phyloP scores from a whole-genome alignment of 768 basidiomycete genomes.

The Suillus clintonianus region DNA sequence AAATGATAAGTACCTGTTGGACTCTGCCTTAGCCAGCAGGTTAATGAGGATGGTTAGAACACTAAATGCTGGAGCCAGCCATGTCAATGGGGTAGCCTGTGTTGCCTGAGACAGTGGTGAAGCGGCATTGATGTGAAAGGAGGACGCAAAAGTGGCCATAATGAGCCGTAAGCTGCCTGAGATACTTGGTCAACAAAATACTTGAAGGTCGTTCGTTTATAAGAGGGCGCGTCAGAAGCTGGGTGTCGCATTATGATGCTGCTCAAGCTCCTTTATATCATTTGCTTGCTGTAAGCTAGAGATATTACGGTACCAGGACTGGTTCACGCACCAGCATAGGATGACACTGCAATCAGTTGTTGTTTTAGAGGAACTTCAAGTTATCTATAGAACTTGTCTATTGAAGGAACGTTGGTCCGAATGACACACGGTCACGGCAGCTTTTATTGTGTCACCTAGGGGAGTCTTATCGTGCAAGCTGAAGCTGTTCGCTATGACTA shows the following conservation, averaged over 20 bases:
- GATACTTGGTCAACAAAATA: neutral
- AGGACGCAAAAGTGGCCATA: neutral
- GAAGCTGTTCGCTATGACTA: neutral
- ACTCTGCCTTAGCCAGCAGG: conserved; percentile 47
- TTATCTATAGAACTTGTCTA: neutral
- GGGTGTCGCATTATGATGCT: neutral
- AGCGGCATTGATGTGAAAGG: neutral
- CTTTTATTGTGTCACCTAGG: neutral
- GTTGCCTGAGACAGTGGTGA: conserved; percentile 28
- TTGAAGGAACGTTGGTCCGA: neutral
- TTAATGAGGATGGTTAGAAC: conserved; percentile 44
- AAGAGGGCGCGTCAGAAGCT: neutral
- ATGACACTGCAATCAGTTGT: neutral
- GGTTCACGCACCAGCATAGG: neutral
- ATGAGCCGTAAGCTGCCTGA: neutral
- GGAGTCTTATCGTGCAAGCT: neutral
- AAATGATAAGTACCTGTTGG: conserved; percentile 43
- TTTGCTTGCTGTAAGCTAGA: too few species aligned
- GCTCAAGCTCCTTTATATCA: neutral
- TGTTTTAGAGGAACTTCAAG: neutral
- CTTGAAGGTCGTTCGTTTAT: neutral
- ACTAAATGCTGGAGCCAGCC: conserved; percentile 43
- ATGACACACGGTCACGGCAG: neutral
- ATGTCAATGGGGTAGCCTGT: conserved; percentile 49
- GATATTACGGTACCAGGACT: neutral